Base-by-base conservation (phyloP, 352 stramenopile genomes). In the Globisporangium paroecandrum region DNA sequence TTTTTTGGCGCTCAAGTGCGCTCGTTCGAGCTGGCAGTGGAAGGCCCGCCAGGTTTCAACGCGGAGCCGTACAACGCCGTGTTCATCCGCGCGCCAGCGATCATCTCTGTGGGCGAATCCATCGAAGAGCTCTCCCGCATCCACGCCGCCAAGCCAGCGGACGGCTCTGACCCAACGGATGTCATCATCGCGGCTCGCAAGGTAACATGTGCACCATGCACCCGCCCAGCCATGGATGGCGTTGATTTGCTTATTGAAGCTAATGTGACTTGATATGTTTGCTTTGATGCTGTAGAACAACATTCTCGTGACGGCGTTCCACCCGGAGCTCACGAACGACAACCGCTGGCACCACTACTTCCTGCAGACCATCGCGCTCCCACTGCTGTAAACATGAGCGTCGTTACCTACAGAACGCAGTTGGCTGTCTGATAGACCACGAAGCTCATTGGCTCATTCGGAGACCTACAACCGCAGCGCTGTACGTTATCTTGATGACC, bases 71-170 rank as follows among this genome's bases (percentile, higher is more conserved):
- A 97, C 83, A 97, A 96, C 49, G 97, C 91, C 38, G 91, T 99
- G 22, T 99, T 99, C 76, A 99, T 99, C 81, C 91, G 97, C 58
- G 97, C 95, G n/a, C 97, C 97, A 0, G 95, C 96, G 29, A 98
- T 99, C 75, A 91, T 98, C 57, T 95, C 89, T 20, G 87, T 94
- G 55, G 87, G 89, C 64, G 76, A 94, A 24, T 75, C 91, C 62
- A 97, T 98, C 32, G 76, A 98, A 65, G 85, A 98, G 64, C 82
- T 99, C 41, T 94, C 92, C 67, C 94, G 77, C 34, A 89, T 99
- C 41, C 73, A 91, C 41, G 77, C 77, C 61, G 83, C 84, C 36
- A 79, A 82, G 60, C 86, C 86, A 2, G 86, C 82, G 1, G 86
- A 94, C 62, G 83, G 84, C 12, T 94, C 86, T 9, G 86, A 94